Base-by-base conservation (phyloP, 2,329 filamentous ascomycete genomes). In the Apiospora pterosperma region DNA sequence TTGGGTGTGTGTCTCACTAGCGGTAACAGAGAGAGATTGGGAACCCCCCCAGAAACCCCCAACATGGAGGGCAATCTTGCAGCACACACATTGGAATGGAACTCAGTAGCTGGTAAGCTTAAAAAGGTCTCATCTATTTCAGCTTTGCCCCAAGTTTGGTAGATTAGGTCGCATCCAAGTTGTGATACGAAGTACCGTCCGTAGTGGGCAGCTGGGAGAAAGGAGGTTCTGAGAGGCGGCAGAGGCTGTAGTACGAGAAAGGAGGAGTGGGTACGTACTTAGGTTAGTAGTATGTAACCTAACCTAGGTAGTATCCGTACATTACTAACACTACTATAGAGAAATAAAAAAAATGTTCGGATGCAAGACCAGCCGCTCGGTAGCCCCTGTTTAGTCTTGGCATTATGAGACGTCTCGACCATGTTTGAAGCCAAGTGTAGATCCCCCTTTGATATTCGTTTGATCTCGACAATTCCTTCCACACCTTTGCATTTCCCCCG, bases 341-440 rank as follows among this genome's bases (percentile, higher is more conserved):
- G n/a, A n/a, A n/a, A n/a, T n/a, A n/a, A n/a, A 34, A n/a, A 34
- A 19, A n/a, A 2, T 31, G 48, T 55, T 55, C 48, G 48, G 48
- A 34, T 55, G 31, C 28, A 55, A 19, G 48, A 55, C 28, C 48
- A 55, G 48, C 48, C 48, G 48, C 21, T 34, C 48, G 48, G 48
- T 5, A 31, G n/a, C 48, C 48, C 48, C 48, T 55, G 48, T 14
- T 34, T n/a, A 5, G 48, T 55, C 48, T 55, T 55, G 48, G 48
- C 48, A 11, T 25, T 55, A 21, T 61, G 59, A 61, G 59, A 61
- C 59, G 59, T 61, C 59, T 36, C 59, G 59, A 55, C 36, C 4
- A 39, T 61, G 59, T 61, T 61, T 61, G 59, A 61, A 41, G 59
- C 59, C 59, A 61, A 61, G 59, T 4, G 59, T 31, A 21, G 59